Evolutionary conservation across 116 monocot genomes (phyloP).

Genomic region (Iris pallida): DNA sequence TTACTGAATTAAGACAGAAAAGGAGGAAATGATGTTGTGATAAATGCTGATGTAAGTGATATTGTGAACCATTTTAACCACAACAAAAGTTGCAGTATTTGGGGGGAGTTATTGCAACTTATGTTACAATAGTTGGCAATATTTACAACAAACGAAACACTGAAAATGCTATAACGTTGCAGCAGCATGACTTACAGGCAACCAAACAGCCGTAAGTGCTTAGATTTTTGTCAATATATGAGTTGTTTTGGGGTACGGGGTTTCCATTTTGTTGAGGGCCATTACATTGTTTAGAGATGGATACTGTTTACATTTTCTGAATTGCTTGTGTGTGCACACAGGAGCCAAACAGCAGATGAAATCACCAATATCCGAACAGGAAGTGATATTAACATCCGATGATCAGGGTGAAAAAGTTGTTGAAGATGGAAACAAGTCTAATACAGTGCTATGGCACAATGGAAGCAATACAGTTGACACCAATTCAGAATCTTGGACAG

Average conservation of each 20-base stretch:
- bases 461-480: slow-evolving; percentile 9
- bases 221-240: too few relatives aligned
- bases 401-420: slow-evolving; percentile 26
- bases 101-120: too few relatives aligned
- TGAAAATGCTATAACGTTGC: too few relatives aligned
- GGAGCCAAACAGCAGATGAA: slow-evolving; percentile 55
- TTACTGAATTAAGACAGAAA: too few relatives aligned
- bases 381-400: slow-evolving; percentile 36
- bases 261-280: not conserved
- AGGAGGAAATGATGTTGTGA: too few relatives aligned
- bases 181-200: too few relatives aligned
- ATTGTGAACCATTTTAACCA: too few relatives aligned
- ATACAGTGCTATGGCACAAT: slow-evolving; percentile 7
- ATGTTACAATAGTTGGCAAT: too few relatives aligned
- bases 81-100: too few relatives aligned
- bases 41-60: too few relatives aligned
- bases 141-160: too few relatives aligned
- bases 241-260: not conserved
- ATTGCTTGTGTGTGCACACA: slow-evolving; percentile 12
- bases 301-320: not conserved
- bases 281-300: not conserved
- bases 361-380: slow-evolving; percentile 47
- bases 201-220: too few relatives aligned
- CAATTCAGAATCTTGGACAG: slow-evolving; percentile 29
- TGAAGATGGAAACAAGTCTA: slow-evolving; percentile 20